Conservation (phyloP, 2,329 filamentous ascomycete species). For the Teratosphaeriaceae sp. region DNA sequence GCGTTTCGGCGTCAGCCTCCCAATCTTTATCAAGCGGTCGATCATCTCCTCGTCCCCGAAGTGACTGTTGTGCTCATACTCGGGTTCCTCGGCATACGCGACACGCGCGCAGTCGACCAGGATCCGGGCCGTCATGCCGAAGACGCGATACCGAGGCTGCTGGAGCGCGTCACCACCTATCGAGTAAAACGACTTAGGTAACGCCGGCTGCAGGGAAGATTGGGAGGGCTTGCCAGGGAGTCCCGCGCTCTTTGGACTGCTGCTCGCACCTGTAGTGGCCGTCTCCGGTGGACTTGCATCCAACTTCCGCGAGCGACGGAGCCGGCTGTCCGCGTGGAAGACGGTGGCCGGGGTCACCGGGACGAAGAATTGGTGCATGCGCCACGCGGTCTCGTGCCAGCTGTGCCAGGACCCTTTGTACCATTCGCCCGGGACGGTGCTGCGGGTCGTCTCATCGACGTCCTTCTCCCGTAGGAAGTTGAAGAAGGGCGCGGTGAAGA, state of each 20-base stretch:
- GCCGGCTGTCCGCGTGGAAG: conserved; percentile 23
- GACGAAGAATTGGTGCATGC: conserved; percentile 88
- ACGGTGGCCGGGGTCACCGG: conserved; percentile 67
- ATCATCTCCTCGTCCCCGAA: conserved; percentile 64
- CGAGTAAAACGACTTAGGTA: conserved; percentile 23
- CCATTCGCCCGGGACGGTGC: conserved; percentile 56
- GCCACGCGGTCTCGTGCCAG: conserved; percentile 74
- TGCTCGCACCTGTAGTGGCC: background rate
- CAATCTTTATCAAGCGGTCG: conserved; percentile 47
- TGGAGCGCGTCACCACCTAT: conserved; percentile 21
- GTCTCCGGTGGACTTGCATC: conserved; percentile 1
- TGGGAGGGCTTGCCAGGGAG: conserved; percentile 2
- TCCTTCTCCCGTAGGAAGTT: conserved; percentile 66
- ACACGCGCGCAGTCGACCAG: conserved; percentile 80
- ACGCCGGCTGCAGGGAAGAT: conserved; percentile 21
- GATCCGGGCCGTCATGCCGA: conserved; percentile 91
- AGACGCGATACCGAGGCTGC: conserved; percentile 63
- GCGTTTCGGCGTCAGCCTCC: conserved; percentile 47
- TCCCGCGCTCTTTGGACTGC: background rate
- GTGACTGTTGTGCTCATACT: conserved; percentile 67
- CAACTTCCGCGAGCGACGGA: conserved; percentile 9
- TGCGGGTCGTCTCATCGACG: conserved; percentile 36
- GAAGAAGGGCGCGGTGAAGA: conserved; percentile 84
- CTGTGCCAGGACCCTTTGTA: conserved; percentile 77
- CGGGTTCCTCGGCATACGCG: conserved; percentile 74